Base-by-base conservation (phyloP, 2,329 filamentous ascomycete genomes). In the Fusarium graminum region DNA sequence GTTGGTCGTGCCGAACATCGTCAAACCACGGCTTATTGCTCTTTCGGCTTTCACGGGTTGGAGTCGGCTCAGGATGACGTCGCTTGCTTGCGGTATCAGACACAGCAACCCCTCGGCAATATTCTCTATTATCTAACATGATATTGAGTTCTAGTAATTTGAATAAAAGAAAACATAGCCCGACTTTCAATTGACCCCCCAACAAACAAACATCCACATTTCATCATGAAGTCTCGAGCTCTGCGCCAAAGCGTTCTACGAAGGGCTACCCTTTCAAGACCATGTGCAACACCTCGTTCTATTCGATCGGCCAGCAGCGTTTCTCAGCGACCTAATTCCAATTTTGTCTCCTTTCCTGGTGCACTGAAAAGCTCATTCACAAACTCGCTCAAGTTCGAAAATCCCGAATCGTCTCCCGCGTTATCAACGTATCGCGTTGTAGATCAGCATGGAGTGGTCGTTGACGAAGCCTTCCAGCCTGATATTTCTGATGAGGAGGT, bases 341-440 rank as follows among this genome's bases (percentile, higher is more conserved):
- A 81, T 47, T 82, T 82, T 68, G 84, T 88, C 19, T 86, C 85
- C n/a, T 99, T 99, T 70, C 95, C 95, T 0, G 95, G 95, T n/a
- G 95, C 95, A 1, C 84, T 98, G 50, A 94, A 97, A 77, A 97
- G 93, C 76, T 92, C 92, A 65, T 99, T 99, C 79, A 97, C 92
- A 6, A 90, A 87, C 67, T 83, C 85, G 1, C 89, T 98, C 78
- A 83, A 85, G 39, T 98, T 97, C 78, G 87, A 92, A 54, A 86
- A 87, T 47, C 92, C 94, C 1, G 85, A 89, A 39, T 86, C 89
- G 51, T 86, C 90, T 71, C 83, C 88, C 32, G 90, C 93, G 7
- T 91, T 99, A 74, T 88, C 94, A 26, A 98, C 95, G 6, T 99
- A 96, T 81, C 91, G 95, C 46, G 89, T 94, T 26, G 90, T 99